Evolutionary conservation across 106 monocot genomes (phyloP), one percentile per base, ranked within the genome.

Genomic region (Apostasia shenzhenica): DNA sequence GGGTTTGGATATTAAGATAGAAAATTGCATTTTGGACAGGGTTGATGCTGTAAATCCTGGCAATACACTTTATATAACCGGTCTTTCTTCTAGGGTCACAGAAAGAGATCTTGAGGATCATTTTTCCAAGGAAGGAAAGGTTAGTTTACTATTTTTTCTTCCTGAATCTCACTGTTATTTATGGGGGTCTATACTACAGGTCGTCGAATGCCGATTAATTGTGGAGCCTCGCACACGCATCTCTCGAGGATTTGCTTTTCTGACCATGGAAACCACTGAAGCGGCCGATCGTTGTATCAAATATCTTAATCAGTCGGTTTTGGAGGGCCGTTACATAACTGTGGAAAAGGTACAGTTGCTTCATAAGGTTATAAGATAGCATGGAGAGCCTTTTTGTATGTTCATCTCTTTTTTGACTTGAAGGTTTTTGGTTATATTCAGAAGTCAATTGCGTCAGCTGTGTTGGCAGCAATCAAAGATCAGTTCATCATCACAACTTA

Each of bases 111-210:
- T 97, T 60, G 85, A 85, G 61, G 82, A 81, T 61, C 92, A 92
- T 68, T 95, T 95, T 69, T 77, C 77, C n/a, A 91, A 79, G 68
- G 83, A 95, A 74, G 94, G 94, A 83, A 95, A 88, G 91, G 94
- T 90, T 41, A 57, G 52, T 70, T 46, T 57, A 5, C n/a, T 53
- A 4, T n/a, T 45, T 55, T 55, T 11, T 59, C 59, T 58, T 14
- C 0, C 8, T 45, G 45, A 47, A 8, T 56, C 2, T 5, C 9
- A 56, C 48, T 67, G n/a, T 49, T 10, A 4, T 47, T 39, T 42
- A 5, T 77, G 14, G 61, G 55, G 39, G 11, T 9, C 8, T 54
- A 68, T 1, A 12, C 57, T 64, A n/a, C 37, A 95, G 94, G 85
- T 95, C 46, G 54, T 48, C 61, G 81, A 59, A 46, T 91, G 85